Percentiles rank a stretch among this genome's conserved stretches.
phyloP scores from a whole-genome alignment of 495 filamentous ascomycete genomes.

The Aspergillus affinis region DNA sequence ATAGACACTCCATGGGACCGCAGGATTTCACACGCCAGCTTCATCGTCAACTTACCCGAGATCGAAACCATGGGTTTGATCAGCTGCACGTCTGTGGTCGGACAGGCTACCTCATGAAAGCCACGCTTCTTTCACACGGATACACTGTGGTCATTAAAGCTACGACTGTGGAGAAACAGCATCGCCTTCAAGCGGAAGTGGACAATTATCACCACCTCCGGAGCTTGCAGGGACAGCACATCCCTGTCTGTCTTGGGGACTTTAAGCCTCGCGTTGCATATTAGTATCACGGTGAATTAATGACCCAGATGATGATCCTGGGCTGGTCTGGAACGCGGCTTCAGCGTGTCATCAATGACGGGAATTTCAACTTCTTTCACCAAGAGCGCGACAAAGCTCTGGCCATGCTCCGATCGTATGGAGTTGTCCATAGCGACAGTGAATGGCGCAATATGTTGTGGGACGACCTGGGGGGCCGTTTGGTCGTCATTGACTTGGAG shows the following conservation, averaged over 20 bases:
- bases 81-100: slow-evolving; percentile 26
- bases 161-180: slow-evolving; percentile 25
- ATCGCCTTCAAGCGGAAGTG: slow-evolving; percentile 24
- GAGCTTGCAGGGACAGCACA: slow-evolving; percentile 21
- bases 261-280: slow-evolving; percentile 25
- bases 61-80: slow-evolving; percentile 26
- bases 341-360: slow-evolving; percentile 23
- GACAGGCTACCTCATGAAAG: slow-evolving; percentile 32
- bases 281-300: slow-evolving; percentile 30
- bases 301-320: slow-evolving; percentile 27
- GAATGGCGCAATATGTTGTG: slow-evolving; percentile 28
- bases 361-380: slow-evolving; percentile 22
- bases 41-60: slow-evolving; percentile 23
- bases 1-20: slow-evolving; percentile 18
- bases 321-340: slow-evolving; percentile 26
- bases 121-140: slow-evolving; percentile 26
- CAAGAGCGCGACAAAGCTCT: slow-evolving; percentile 19
- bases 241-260: slow-evolving; percentile 23
- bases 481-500: slow-evolving; percentile 27
- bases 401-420: slow-evolving; percentile 14
- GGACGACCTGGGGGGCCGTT: slow-evolving; percentile 13
- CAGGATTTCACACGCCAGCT: slow-evolving; percentile 26
- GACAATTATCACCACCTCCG: slow-evolving; percentile 25
- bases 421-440: slow-evolving; percentile 22
- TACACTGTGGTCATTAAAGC: slow-evolving; percentile 33